phyloP scores from a whole-genome alignment of 2,329 filamentous ascomycete genomes.

The Fusarium ramigenum region DNA sequence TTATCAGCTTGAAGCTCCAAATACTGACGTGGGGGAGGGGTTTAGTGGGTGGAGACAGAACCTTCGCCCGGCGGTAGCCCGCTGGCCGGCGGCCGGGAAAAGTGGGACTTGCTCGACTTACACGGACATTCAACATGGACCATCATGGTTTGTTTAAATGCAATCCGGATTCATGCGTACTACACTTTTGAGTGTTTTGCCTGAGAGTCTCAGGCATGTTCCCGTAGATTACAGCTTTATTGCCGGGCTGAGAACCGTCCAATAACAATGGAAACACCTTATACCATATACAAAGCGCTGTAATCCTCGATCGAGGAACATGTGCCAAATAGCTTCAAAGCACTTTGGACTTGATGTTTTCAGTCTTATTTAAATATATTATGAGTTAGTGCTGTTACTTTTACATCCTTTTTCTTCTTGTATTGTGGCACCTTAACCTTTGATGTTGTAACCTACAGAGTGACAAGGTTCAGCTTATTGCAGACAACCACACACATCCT shows the following conservation, averaged over 20 bases:
- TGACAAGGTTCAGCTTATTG: not conserved
- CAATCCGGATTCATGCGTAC: too few species aligned
- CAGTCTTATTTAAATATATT: accelerated
- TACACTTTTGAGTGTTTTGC: too few species aligned
- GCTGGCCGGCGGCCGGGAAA: slow-evolving; percentile 8
- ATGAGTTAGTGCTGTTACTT: not conserved
- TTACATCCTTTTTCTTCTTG: accelerated
- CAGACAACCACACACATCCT: not conserved
- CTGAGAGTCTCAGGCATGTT: not conserved
- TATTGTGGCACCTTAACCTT: not conserved
- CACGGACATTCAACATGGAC: not conserved
- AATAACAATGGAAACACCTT: too few species aligned
- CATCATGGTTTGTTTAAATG: not conserved
- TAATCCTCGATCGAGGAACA: not conserved
- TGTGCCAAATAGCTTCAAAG: not conserved
- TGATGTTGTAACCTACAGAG: not conserved
- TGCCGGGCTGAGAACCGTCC: not conserved
- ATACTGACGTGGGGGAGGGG: slow-evolving; percentile 27
- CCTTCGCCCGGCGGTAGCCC: slow-evolving; percentile 8
- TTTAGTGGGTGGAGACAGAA: not conserved
- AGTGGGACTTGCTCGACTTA: not conserved
- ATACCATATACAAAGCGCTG: not conserved
- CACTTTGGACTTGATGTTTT: not conserved
- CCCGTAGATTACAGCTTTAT: not conserved
- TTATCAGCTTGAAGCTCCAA: slow-evolving; percentile 32